Evolutionary conservation across 2,329 filamentous ascomycete genomes (phyloP), one percentile per base, ranked within the genome.

Genomic region (Trichothecium sympodiale): DNA sequence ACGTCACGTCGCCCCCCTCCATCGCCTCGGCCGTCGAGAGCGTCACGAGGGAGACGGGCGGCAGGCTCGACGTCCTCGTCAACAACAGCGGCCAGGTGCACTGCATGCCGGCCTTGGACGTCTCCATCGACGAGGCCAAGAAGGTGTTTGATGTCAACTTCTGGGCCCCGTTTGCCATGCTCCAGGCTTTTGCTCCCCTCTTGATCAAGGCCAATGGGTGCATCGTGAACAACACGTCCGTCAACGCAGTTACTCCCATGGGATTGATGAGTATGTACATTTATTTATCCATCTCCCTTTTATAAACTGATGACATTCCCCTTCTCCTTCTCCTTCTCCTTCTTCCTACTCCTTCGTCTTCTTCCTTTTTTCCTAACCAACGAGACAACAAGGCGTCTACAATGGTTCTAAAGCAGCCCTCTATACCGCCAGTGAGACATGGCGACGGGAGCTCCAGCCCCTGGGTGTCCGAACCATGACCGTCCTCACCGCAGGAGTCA

Each of bases 91-190:
- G 54, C 4, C 34, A 39, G 5, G 43, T 41, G 7, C 48, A 50
- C 23, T 41, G 44, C n/a, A 49, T 47, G 37, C 60, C 61, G 1
- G 38, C 49, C 3, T 37, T 63, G n/a, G 60, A 64, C 31, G 42
- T 48, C 2, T 44, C 55, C 17, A 41, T 64, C 8, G 45, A 49
- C 1, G 41, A 52, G 12, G 56, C 50, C 9, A 56, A 52, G 35
- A 43, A 42, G 15, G 17, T 64, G 10, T 64, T 56, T 39, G 60
- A 65, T 4, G 44, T 59, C 25, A 68, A 68, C 37, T 44, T 62
- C 25, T 65, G 56, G 53, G 55, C 54, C 2, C 33, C 47, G 3
- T 38, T 66, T 8, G 41, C 45, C 7, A 49, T 62, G 17, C 54
- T 51, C 2, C 55, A 67, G 25, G 52, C 55, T 0, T 66, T 65